Percentiles rank a stretch among this genome's conserved stretches.
phyloP scores from a whole-genome alignment of 2,329 filamentous ascomycete species.

The Corynespora cassiicola region DNA sequence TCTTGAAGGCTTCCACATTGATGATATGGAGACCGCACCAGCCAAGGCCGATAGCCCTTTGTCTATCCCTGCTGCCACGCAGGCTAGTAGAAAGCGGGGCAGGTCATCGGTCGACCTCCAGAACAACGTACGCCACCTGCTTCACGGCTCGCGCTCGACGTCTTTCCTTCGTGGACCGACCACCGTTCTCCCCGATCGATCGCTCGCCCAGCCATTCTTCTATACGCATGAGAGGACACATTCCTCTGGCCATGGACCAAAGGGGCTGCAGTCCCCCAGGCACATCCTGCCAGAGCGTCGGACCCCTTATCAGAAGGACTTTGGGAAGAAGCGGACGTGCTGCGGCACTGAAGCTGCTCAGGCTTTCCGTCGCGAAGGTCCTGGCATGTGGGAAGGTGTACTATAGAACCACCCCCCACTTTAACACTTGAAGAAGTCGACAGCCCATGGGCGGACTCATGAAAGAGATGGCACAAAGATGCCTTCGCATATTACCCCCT shows the following conservation, averaged over 20 bases:
- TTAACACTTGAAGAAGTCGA: slow-evolving; percentile 13
- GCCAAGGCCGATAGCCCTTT: slow-evolving; percentile 34
- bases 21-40: slow-evolving; percentile 41
- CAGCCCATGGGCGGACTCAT: slow-evolving; percentile 15
- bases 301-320: slow-evolving; percentile 53
- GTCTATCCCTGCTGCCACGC: slow-evolving; percentile 18
- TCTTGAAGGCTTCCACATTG: slow-evolving; percentile 59
- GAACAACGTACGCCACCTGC: slow-evolving; percentile 70
- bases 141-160: slow-evolving; percentile 51
- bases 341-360: slow-evolving; percentile 66
- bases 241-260: slow-evolving; percentile 28
- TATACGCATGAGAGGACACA: slow-evolving; percentile 27
- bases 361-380: slow-evolving; percentile 60
- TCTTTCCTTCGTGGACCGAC: slow-evolving; percentile 43
- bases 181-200: slow-evolving; percentile 44
- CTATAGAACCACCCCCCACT: slow-evolving; percentile 41
- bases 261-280: slow-evolving; percentile 48
- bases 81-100: slow-evolving; percentile 62
- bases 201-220: slow-evolving; percentile 40
- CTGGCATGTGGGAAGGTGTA: slow-evolving; percentile 72
- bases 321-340: slow-evolving; percentile 70
- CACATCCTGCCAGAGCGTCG: slow-evolving; percentile 48
- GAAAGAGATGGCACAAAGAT: slow-evolving; percentile 15
- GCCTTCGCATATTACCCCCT: slow-evolving; percentile 6
- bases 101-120: slow-evolving; percentile 69